Evolutionary conservation across 768 basidiomycete species (phyloP), one percentile per base, ranked within the genome.

Genomic region (Lenzites betulinus): DNA sequence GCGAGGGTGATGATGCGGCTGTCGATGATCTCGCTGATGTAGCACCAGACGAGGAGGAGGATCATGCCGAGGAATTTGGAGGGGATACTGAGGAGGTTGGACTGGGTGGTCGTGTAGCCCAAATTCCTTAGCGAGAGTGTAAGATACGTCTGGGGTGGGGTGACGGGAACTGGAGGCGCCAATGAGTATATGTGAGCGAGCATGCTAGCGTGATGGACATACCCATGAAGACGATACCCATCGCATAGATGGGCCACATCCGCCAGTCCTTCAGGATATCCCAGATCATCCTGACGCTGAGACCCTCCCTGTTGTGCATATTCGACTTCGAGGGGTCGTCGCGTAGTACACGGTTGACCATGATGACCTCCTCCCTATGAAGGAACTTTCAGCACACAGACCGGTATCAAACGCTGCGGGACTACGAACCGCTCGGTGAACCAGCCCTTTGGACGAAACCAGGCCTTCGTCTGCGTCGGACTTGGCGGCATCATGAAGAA

Each of bases 251-350:
- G 0, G 88, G 87, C 87, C 87, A 88, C 65, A 88, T 71, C 52
- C 80, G 75, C 79, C 82, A 88, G 66, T 89, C 87, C 20, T 71
- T 74, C 22, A 87, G 59, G 15, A 84, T 80, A 25, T 76, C 66
- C 70, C 75, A 82, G 28, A 89, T 79, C 74, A 80, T 81, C 60
- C 65, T 70, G 8, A 77, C 48, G 4, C 75, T 74, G 5, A 89
- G 73, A 15, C 84, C 87, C 73, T 90, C 74, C n/a, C 87, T 80
- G 64, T 90, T 89, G 73, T 88, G 86, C 87, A 89, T 87, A 64
- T 81, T 78, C 13, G 81, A 84, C 67, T 87, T 88, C 7, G 83
- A 75, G 5, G 87, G 86, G 65, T 89, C 86, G 67, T 87, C 86
- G 15, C 86, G 80, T 5, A 88, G 71, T 6, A 88, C 81, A 38